Evolutionary conservation across 2,329 filamentous ascomycete species (phyloP).

Genomic region (Cadophora luteo-olivacea): DNA sequence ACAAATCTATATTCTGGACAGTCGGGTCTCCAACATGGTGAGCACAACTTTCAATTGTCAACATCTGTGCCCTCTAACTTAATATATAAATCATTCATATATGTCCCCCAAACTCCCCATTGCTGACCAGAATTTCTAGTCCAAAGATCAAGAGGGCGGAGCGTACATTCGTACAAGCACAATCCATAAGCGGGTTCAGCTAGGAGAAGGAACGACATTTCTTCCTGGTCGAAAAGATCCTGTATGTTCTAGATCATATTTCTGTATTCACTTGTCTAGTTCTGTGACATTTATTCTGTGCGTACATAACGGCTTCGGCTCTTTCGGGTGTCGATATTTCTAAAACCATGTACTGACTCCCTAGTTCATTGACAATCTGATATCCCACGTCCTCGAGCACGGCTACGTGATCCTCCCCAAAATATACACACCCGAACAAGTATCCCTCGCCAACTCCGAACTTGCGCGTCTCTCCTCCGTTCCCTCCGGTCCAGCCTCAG

Average conservation of each 20-base stretch:
- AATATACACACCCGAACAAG: constrained; percentile 44
- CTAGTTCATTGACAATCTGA: constrained; percentile 39
- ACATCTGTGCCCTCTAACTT: background rate
- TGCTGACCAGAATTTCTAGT: background rate
- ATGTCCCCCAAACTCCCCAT: background rate
- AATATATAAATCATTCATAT: background rate
- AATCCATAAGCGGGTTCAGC: constrained; percentile 33
- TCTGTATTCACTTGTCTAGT: too few species aligned
- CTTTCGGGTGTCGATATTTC: too few species aligned
- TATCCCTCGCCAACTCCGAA: constrained; percentile 45
- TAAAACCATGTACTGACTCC: background rate
- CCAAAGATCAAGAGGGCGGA: background rate
- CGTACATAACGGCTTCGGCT: too few species aligned
- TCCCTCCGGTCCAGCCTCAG: constrained; percentile 42
- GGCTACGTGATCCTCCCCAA: constrained; percentile 49
- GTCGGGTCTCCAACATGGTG: background rate
- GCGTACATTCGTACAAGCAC: constrained; percentile 13
- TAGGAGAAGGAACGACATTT: constrained; percentile 42
- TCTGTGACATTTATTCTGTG: too few species aligned
- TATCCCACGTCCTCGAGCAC: constrained; percentile 43
- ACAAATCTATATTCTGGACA: background rate
- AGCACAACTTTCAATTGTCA: too few species aligned
- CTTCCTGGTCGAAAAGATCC: constrained; percentile 40
- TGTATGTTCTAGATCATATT: background rate
- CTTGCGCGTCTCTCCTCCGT: constrained; percentile 43